phyloP scores from a whole-genome alignment of 2,329 filamentous ascomycete genomes.

The Juglanconis sp. region DNA sequence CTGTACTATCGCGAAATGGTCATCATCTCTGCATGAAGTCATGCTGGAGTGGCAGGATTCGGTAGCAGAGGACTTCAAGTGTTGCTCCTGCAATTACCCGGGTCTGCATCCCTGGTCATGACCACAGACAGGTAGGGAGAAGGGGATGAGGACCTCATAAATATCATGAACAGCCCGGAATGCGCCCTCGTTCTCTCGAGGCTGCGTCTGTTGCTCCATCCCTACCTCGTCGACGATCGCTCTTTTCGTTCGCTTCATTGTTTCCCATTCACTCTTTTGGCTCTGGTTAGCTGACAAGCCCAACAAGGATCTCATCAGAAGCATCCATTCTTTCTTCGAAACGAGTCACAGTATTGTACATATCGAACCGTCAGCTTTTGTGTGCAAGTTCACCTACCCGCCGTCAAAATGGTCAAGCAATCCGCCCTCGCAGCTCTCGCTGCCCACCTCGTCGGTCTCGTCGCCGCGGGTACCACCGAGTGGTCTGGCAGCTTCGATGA shows the following conservation, averaged over 20 bases:
- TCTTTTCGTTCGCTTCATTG: slow-evolving; percentile 15
- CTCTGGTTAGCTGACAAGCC: slow-evolving; percentile 17
- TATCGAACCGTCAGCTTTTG: background rate
- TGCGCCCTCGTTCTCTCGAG: background rate
- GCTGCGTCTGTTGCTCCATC: slow-evolving; percentile 4
- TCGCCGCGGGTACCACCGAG: slow-evolving; percentile 44
- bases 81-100: slow-evolving; percentile 15
- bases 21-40: background rate
- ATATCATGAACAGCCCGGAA: slow-evolving; percentile 4
- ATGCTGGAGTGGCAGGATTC: background rate
- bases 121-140: background rate
- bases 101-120: slow-evolving; percentile 7
- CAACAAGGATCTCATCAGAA: slow-evolving; percentile 14
- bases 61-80: slow-evolving; percentile 10
- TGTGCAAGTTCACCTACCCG: background rate
- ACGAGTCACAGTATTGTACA: background rate
- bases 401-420: slow-evolving; percentile 15
- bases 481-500: slow-evolving; percentile 62
- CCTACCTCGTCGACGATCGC: slow-evolving; percentile 11
- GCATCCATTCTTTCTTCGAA: slow-evolving; percentile 13
- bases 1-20: slow-evolving; percentile 4
- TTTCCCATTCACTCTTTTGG: slow-evolving; percentile 18
- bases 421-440: slow-evolving; percentile 18
- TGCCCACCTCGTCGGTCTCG: slow-evolving; percentile 22
- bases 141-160: slow-evolving; percentile 7